Evolutionary conservation across 371 early-diverging fungal species (phyloP), one percentile per base, ranked within the genome.

Genomic region (Cokeromyces recurvatus): DNA sequence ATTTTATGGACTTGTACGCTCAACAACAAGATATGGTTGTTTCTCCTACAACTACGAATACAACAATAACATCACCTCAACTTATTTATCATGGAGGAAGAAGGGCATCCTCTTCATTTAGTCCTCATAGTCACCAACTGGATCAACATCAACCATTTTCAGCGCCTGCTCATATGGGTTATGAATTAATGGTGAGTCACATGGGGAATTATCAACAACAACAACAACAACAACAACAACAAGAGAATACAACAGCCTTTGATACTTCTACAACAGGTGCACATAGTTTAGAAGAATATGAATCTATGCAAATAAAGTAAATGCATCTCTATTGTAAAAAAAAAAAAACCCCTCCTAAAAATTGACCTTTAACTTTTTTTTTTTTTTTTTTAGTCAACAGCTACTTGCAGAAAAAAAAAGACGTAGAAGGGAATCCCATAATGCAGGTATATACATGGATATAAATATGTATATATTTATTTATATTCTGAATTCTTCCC

Each of bases 401-500:
- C 39, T 55, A 17, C 38, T 68, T 22, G 60, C 66, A 50, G 97
- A 97, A 63, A 95, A 95, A 67, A 78, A 90, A 11, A 76, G 95
- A 19, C 84, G 91, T 22, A 85, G 97, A 51, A 77, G 97, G 27
- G 98, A 95, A 66, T 89, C 90, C 27, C 98, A 97, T 76, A 97
- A 97, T 63, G 94, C 93, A 36, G 87, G 82, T 82, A 71, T 8
- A 34, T 38, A 15, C 11, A 31, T 38, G 39, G 19, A 32, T 32
- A 19, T 15, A n/a, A n/a, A n/a, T n/a, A n/a, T n/a, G n/a, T n/a
- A n/a, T 12, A 31, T 42, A 16, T 15, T 10, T 17, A 16, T 25
- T 25, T 41, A 34, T 17, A 10, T 46, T 25, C 40, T 17, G n/a
- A n/a, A n/a, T 39, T 16, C 29, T 27, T 27, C 11, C 29, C 11